Evolutionary conservation across 306 rosid species (phyloP).

Genomic region (Canavalia ensiformis): DNA sequence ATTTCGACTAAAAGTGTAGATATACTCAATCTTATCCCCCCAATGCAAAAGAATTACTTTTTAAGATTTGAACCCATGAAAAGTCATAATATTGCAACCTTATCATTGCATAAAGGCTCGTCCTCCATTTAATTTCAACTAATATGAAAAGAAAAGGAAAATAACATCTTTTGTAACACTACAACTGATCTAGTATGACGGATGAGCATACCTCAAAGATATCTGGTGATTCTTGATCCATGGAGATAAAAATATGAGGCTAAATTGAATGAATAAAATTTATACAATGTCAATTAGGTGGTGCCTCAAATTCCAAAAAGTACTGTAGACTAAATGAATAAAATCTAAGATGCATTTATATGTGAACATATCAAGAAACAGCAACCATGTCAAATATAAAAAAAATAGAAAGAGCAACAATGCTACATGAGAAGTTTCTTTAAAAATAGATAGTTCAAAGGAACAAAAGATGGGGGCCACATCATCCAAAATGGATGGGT

Average conservation of each 20-base stretch:
- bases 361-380: slow-evolving; percentile 14
- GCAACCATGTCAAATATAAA: slow-evolving; percentile 19
- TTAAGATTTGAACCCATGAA: background rate
- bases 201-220: slow-evolving; percentile 67
- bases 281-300: slow-evolving; percentile 13
- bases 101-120: background rate
- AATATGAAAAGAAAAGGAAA: background rate
- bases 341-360: slow-evolving; percentile 16
- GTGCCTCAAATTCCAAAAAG: slow-evolving; percentile 29
- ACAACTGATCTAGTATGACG: slow-evolving; percentile 22
- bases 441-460: slow-evolving; percentile 2
- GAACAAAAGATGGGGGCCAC: background rate
- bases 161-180: background rate
- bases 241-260: slow-evolving; percentile 51
- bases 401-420: slow-evolving; percentile 1
- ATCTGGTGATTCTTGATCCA: slow-evolving; percentile 50
- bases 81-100: background rate
- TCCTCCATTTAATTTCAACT: background rate
- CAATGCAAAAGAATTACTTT: background rate
- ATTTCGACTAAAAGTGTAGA: slow-evolving; percentile 12
- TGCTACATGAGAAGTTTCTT: background rate
- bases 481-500: slow-evolving; percentile 18
- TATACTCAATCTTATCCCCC: background rate
- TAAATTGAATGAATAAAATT: slow-evolving; percentile 32
- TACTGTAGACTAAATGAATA: background rate